These are phyloP conservation scores for Vitis hybrid DNA, from an alignment of 177 flowering plant species.

Conservation along the genomic window DNA sequence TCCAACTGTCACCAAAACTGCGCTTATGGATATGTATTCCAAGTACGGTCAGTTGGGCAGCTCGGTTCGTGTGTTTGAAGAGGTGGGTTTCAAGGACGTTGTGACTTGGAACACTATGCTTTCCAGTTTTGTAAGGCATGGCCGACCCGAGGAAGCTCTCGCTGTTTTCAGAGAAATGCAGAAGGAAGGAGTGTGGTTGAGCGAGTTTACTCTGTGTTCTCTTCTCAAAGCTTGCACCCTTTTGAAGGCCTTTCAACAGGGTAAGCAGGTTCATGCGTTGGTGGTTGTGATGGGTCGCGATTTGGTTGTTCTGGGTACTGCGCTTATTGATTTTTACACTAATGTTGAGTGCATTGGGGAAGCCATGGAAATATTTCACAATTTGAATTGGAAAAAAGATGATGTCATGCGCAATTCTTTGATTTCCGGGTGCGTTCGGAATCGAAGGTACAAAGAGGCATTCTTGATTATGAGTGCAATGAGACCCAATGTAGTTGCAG, in stretches of 20 bases:
- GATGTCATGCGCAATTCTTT: constrained; percentile 45
- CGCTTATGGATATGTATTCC: constrained; percentile 53
- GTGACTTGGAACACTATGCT: constrained; percentile 58
- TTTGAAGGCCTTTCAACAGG: constrained; percentile 35
- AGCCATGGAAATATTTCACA: constrained; percentile 35
- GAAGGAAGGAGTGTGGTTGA: constrained; percentile 28
- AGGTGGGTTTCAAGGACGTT: constrained; percentile 37
- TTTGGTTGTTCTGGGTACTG: constrained; percentile 47
- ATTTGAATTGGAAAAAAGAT: constrained; percentile 31
- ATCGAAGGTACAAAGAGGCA: constrained; percentile 35
- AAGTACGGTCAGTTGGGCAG: constrained; percentile 34
- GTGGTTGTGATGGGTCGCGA: constrained; percentile 41
- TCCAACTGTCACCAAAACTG: constrained; percentile 38
- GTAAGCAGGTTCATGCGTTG: constrained; percentile 55
- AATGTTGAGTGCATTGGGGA: constrained; percentile 29
- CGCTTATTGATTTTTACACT: constrained; percentile 51
- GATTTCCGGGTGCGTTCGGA: constrained; percentile 45
- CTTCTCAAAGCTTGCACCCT: constrained; percentile 50
- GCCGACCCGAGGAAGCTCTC: constrained; percentile 29
- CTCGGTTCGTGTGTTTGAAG: constrained; percentile 37
- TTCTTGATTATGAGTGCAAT: constrained; percentile 31
- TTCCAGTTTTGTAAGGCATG: constrained; percentile 36
- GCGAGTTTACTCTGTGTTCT: constrained; percentile 48
- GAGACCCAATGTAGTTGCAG: constrained; percentile 24
- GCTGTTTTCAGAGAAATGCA: constrained; percentile 34